Percentiles rank a stretch among this genome's conserved stretches.
These are phyloP conservation scores for Neurospora tetraspora DNA, from an alignment of 495 filamentous ascomycete species.

Conservation along the genomic window DNA sequence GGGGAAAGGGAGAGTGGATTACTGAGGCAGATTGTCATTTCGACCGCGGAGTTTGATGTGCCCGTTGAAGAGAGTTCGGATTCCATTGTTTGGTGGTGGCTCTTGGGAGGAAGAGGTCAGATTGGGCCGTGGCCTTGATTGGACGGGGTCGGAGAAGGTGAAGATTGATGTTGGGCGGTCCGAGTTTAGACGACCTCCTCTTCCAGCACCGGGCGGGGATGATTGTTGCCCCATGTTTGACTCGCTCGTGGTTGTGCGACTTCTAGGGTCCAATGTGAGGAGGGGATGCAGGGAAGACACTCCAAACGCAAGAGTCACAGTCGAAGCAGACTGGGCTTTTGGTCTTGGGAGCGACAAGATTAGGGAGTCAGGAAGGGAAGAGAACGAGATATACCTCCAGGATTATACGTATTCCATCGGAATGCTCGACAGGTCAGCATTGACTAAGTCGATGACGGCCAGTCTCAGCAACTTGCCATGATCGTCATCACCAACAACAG, in stretches of 20 bases:
- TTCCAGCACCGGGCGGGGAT: neutral
- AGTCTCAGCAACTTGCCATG: neutral
- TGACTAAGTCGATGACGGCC: neutral
- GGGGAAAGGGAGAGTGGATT: neutral
- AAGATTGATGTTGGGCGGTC: neutral
- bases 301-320: neutral
- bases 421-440: neutral
- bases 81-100: neutral
- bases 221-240: neutral
- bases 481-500: neutral
- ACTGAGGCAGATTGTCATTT: slow-evolving; percentile 29
- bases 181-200: neutral
- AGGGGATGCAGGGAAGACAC: neutral
- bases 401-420: neutral
- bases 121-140: neutral
- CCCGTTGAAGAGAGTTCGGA: slow-evolving; percentile 6
- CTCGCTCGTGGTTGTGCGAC: neutral
- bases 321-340: neutral
- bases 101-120: neutral
- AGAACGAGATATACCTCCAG: neutral
- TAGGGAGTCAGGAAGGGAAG: neutral
- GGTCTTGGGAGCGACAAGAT: neutral
- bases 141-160: neutral
- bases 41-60: slow-evolving; percentile 23
- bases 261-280: neutral